Evolutionary conservation across 1,284 basidiomycete genomes (phyloP).

Genomic region (Pseudozyma sp.): DNA sequence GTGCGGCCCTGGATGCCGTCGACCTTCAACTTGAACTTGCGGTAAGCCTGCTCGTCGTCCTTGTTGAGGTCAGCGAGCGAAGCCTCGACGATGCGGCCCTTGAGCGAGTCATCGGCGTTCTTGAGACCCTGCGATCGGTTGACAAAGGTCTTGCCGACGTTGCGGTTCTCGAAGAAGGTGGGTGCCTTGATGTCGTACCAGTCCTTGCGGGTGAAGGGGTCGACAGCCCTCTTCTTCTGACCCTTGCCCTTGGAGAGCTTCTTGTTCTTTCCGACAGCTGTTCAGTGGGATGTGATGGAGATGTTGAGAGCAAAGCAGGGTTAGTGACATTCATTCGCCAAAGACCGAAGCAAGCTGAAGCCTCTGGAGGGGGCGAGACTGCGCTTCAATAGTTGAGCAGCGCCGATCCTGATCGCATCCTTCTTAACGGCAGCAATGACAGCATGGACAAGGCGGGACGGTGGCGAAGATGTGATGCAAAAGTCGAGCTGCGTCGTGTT

Average conservation of each 20-base stretch:
- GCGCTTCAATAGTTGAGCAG: conserved; percentile 4
- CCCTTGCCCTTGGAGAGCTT: conserved; percentile 99
- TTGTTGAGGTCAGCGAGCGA: conserved; percentile 99
- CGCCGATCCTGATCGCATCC: conserved; percentile 23
- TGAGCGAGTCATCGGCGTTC: conserved; percentile 98
- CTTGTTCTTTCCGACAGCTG: conserved; percentile 83
- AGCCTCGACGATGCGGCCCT: conserved; percentile 95
- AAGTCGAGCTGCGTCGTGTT: background rate
- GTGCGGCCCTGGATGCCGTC: conserved; percentile 99
- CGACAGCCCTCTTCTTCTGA: conserved; percentile 97
- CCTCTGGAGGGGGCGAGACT: background rate
- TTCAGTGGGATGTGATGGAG: background rate
- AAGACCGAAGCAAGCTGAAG: background rate
- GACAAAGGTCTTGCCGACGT: conserved; percentile 97
- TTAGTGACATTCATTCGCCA: conserved; percentile 8
- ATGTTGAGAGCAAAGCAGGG: background rate
- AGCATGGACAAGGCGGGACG: background rate
- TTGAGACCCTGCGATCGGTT: conserved; percentile 98
- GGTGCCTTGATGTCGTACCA: conserved; percentile 99
- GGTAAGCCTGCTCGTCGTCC: conserved; percentile 99
- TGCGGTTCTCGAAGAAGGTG: conserved; percentile 95
- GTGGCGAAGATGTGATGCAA: too few relatives aligned
- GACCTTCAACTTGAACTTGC: conserved; percentile 98
- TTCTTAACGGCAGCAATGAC: background rate
- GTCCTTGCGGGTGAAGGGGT: conserved; percentile 99